Base-by-base conservation (phyloP, 176 grass and related monocot genomes). In the Musa beccarii region DNA sequence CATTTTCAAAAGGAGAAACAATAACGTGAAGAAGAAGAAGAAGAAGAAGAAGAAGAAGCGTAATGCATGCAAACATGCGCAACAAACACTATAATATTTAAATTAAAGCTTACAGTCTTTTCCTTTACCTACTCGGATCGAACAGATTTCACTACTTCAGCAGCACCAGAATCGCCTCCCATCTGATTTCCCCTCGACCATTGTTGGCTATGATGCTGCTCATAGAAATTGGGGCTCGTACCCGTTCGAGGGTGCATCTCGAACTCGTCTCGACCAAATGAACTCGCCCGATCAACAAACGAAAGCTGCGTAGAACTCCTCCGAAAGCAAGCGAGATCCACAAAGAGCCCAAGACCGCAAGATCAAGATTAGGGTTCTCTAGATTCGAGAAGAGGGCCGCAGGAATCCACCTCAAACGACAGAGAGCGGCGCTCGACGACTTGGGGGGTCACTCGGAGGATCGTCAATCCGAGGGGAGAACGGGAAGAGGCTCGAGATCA, bases 171-270 rank as follows among this genome's bases (percentile, higher is more conserved):
- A 52, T 52, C 75, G 49, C 49, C 49, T 10, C 2, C 43, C 59
- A 77, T 53, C n/a, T 15, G 75, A 24, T 53, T 66, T 61, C 75
- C 4, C 61, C 75, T 77, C 57, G 26, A 25, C 75, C 75, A 77
- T 20, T 77, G 75, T 21, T 77, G 75, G 16, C 56, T 49, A 22
- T 73, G 71, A 11, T 55, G 53, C 1, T 74, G 71, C n/a, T n/a
- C 49, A 17, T 53, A 77, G 11, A 52, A 26, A 64, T 66, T 66
- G 16, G 75, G 75, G n/a, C 66, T 77, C 14, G 15, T 22, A 52
- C 49, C 50, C 8, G 29, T 50, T 53, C 75, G 75, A 53, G 61
- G 10, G 29, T 66, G 52, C 75, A 77, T 77, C 49, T 66, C 57
- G 57, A n/a, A 15, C 57, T 61, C n/a, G 3, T 15, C 57, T 61